These are phyloP conservation scores for Gossypium arboreum DNA, from an alignment of 345 rosid genomes.

Conservation along the genomic window DNA sequence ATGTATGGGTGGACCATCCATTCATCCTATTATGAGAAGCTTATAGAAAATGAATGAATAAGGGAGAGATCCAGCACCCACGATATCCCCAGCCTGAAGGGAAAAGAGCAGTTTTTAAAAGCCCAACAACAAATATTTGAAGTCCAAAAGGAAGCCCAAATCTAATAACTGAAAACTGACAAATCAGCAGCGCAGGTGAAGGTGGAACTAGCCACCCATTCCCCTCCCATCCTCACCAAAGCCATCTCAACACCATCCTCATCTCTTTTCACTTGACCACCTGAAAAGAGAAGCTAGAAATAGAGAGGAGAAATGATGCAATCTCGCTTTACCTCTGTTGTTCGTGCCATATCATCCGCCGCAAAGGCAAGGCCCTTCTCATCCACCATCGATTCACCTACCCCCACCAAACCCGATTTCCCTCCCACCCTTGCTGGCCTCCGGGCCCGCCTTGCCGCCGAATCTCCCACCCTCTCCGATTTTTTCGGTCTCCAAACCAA, in stretches of 20 bases:
- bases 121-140: not conserved
- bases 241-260: not conserved
- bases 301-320: constrained; percentile 1
- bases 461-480: constrained; percentile 61
- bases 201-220: not conserved
- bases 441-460: constrained; percentile 78
- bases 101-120: not conserved
- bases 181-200: not conserved
- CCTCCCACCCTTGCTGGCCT: constrained; percentile 66
- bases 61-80: too few species aligned
- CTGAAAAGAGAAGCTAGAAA: not conserved
- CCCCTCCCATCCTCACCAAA: not conserved
- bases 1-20: too few species aligned
- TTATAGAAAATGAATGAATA: too few species aligned
- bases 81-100: too few species aligned
- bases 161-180: not conserved
- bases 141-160: not conserved
- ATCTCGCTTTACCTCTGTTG: constrained; percentile 21
- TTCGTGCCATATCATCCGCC: constrained; percentile 30
- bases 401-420: constrained; percentile 29
- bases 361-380: constrained; percentile 28
- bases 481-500: constrained; percentile 44
- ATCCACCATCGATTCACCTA: constrained; percentile 33
- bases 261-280: not conserved
- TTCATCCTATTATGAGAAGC: too few species aligned